Percentiles rank a stretch among this genome's conserved stretches.
Evolutionary conservation across 208 protist species (phyloP).

Genomic region (Wallacemonas sp.): DNA sequence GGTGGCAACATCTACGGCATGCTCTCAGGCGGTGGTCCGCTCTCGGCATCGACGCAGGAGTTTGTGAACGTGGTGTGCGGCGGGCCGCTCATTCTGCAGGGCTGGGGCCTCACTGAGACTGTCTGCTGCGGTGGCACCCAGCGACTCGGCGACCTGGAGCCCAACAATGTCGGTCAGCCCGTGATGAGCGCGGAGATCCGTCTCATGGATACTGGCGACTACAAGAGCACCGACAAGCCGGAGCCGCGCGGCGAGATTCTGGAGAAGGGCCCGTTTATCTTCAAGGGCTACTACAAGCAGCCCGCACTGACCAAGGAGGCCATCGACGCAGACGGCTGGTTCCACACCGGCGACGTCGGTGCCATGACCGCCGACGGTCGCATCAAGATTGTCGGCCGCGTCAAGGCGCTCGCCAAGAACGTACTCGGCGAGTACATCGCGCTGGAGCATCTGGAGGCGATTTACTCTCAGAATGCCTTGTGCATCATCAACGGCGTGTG

Average conservation of each 20-base stretch:
- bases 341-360: slow-evolving; percentile 90
- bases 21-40: slow-evolving; percentile 57
- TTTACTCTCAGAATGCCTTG: slow-evolving; percentile 65
- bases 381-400: slow-evolving; percentile 81
- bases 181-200: slow-evolving; percentile 69
- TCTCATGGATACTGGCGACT: slow-evolving; percentile 74
- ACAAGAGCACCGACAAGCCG: slow-evolving; percentile 45
- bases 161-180: slow-evolving; percentile 26
- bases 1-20: slow-evolving; percentile 51
- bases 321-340: slow-evolving; percentile 83
- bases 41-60: slow-evolving; percentile 42
- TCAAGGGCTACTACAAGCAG: slow-evolving; percentile 93
- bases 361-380: slow-evolving; percentile 45
- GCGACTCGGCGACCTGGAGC: slow-evolving; percentile 29
- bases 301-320: slow-evolving; percentile 84
- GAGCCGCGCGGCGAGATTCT: slow-evolving; percentile 82
- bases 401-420: slow-evolving; percentile 93
- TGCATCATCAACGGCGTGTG: slow-evolving; percentile 54
- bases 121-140: slow-evolving; percentile 38
- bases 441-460: slow-evolving; percentile 80
- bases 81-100: slow-evolving; percentile 48
- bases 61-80: slow-evolving; percentile 57
- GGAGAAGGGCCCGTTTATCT: slow-evolving; percentile 74
- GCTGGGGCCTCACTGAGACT: slow-evolving; percentile 80
- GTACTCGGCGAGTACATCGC: slow-evolving; percentile 92